Evolutionary conservation across 495 filamentous ascomycete genomes (phyloP), one percentile per base, ranked within the genome.

Genomic region (Corynascus novoguineensis): DNA sequence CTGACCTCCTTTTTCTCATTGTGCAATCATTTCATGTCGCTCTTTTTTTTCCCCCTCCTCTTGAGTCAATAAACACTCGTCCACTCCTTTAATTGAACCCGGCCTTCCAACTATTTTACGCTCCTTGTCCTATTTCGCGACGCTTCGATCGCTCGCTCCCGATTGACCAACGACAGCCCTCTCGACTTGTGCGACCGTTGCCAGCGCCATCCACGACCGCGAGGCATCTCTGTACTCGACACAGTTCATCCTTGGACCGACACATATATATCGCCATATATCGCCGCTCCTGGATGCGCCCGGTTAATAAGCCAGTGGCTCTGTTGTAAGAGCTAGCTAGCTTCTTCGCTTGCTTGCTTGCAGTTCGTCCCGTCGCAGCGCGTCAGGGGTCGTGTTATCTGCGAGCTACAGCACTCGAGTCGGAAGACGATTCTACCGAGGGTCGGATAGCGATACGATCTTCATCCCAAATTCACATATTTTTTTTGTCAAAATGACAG

Each of bases 401-500:
- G 42, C n/a, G n/a, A 35, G 11, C 4, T 8, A 4, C 25, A 27
- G 40, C 52, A 35, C 22, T 35, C 19, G 22, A 40, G 28, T 35
- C 21, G 12, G 12, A 54, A 27, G 24, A 58, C 11, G 22, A 14
- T 22, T 29, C 22, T 22, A 53, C 35, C 2, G 17, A 19, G 3
- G 17, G 9, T 8, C 19, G 17, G n/a, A 41, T 41, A 15, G 4
- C 4, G 6, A 21, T 3, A 9, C 38, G 10, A 21, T 11, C n/a
- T n/a, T n/a, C n/a, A n/a, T 14, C 24, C 37, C 11, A 37, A 1
- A 38, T 12, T n/a, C 17, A 38, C 35, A 38, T 38, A 38, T 38
- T 19, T 21, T 45, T 47, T 63, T 57, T 3, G 25, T 14, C 68
- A 83, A 62, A 53, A 90, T 91, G 87, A 83, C 85, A 24, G 78